These are phyloP conservation scores for Cryptococcus sp. DNA, from an alignment of 1,284 basidiomycete genomes.

Conservation along the genomic window DNA sequence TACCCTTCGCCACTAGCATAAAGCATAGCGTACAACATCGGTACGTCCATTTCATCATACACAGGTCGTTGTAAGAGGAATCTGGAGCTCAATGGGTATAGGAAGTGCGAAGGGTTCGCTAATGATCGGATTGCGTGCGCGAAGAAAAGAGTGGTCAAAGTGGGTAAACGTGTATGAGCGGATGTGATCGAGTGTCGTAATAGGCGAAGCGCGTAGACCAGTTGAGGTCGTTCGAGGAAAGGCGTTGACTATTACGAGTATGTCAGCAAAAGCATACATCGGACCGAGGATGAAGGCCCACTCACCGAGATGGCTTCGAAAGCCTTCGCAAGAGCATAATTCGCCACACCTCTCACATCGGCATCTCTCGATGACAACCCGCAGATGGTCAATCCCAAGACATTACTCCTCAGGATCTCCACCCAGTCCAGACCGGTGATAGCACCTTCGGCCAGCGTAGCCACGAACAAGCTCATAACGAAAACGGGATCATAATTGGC, in stretches of 20 bases:
- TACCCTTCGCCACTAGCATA: slow-evolving; percentile 71
- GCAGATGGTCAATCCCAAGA: slow-evolving; percentile 71
- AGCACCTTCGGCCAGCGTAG: slow-evolving; percentile 62
- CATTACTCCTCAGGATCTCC: slow-evolving; percentile 77
- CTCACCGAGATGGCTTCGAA: slow-evolving; percentile 43
- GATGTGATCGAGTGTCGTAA: slow-evolving; percentile 64
- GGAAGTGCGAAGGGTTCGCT: slow-evolving; percentile 75
- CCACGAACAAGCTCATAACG: slow-evolving; percentile 66
- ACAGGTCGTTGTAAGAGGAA: slow-evolving; percentile 81
- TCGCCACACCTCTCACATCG: slow-evolving; percentile 60
- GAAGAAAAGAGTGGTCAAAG: slow-evolving; percentile 76
- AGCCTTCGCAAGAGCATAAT: slow-evolving; percentile 54
- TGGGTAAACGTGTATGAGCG: slow-evolving; percentile 56
- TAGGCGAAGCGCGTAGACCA: slow-evolving; percentile 71
- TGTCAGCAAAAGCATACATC: slow-evolving; percentile 10
- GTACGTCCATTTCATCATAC: slow-evolving; percentile 74
- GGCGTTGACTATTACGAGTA: slow-evolving; percentile 38
- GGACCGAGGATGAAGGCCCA: slow-evolving; percentile 8
- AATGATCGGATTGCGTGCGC: slow-evolving; percentile 74
- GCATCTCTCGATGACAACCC: slow-evolving; percentile 69
- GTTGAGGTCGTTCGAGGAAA: slow-evolving; percentile 78
- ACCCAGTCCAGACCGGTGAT: slow-evolving; percentile 76
- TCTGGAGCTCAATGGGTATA: slow-evolving; percentile 74
- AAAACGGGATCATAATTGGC: slow-evolving; percentile 80
- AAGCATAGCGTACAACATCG: slow-evolving; percentile 80